phyloP scores from a whole-genome alignment of 768 basidiomycete species.

The Suillus alpinus region DNA sequence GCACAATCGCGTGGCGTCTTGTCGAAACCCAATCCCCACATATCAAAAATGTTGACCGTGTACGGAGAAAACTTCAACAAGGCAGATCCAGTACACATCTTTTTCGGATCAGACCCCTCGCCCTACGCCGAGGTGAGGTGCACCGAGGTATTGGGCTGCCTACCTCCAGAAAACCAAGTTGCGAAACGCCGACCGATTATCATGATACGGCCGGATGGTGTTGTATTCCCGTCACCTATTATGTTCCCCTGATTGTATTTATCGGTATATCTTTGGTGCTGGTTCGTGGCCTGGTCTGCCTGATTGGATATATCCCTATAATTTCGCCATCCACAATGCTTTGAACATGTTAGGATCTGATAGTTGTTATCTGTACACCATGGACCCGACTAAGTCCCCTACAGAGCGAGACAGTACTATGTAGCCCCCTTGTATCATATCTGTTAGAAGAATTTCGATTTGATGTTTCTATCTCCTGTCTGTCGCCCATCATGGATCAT shows the following conservation, averaged over 20 bases:
- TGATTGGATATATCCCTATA: slow-evolving; percentile 15
- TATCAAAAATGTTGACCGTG: slow-evolving; percentile 78
- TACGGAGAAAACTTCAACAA: slow-evolving; percentile 91
- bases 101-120: slow-evolving; percentile 84
- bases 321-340: slow-evolving; percentile 17
- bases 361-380: slow-evolving; percentile 32
- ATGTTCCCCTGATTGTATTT: slow-evolving; percentile 60
- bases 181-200: slow-evolving; percentile 76
- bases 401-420: slow-evolving; percentile 22
- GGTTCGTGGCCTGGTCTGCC: slow-evolving; percentile 24
- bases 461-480: slow-evolving; percentile 4
- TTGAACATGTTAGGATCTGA: slow-evolving; percentile 28
- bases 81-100: slow-evolving; percentile 75
- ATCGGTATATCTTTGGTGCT: slow-evolving; percentile 16
- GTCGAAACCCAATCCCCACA: slow-evolving; percentile 75
- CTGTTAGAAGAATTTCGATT: slow-evolving; percentile 2
- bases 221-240: slow-evolving; percentile 81
- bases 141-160: slow-evolving; percentile 78
- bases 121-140: slow-evolving; percentile 87
- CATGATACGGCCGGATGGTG: slow-evolving; percentile 79
- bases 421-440: slow-evolving; percentile 30
- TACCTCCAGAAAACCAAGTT: slow-evolving; percentile 68
- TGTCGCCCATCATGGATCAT: background rate
- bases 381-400: slow-evolving; percentile 20
- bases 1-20: slow-evolving; percentile 63